Conservation (phyloP, 2,329 filamentous ascomycete species). For the Trichocomaceae sp. region DNA sequence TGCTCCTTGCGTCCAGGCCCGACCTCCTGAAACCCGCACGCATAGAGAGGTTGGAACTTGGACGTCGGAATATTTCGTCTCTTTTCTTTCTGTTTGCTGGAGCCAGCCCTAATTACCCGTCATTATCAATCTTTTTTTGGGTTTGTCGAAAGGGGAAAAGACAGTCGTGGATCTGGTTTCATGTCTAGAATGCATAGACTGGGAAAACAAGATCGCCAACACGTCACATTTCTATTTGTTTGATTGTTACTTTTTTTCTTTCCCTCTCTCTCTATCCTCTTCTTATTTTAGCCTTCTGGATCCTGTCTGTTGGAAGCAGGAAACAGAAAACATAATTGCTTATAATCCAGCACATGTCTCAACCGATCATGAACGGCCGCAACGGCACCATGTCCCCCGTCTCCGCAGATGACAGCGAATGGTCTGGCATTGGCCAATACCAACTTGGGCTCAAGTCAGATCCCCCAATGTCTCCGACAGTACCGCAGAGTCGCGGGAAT, state of each 20-base stretch:
- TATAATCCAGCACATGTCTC: not conserved
- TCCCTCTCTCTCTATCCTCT: too few relatives aligned
- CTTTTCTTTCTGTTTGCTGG: not conserved
- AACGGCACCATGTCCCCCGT: slow-evolving; percentile 75
- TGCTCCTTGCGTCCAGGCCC: not conserved
- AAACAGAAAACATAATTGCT: not conserved
- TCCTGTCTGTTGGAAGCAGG: not conserved
- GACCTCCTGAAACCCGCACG: not conserved
- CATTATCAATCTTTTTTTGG: not conserved
- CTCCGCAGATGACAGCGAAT: slow-evolving; percentile 76
- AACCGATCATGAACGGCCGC: slow-evolving; percentile 56
- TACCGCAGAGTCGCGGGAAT: slow-evolving; percentile 41
- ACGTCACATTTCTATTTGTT: not conserved
- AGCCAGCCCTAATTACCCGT: too few relatives aligned
- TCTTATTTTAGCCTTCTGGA: not conserved
- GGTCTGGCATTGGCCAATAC: slow-evolving; percentile 65
- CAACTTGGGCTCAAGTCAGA: slow-evolving; percentile 41
- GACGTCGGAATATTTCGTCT: not conserved
- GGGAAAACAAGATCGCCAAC: not conserved
- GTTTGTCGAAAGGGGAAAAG: not conserved
- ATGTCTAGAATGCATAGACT: slow-evolving; percentile 7
- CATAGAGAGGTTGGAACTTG: not conserved
- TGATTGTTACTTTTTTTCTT: not conserved
- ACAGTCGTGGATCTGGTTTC: not conserved
- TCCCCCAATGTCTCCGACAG: slow-evolving; percentile 39